Evolutionary conservation across 2,329 filamentous ascomycete genomes (phyloP), one percentile per base, ranked within the genome.

Genomic region (Eurotiales sp.): DNA sequence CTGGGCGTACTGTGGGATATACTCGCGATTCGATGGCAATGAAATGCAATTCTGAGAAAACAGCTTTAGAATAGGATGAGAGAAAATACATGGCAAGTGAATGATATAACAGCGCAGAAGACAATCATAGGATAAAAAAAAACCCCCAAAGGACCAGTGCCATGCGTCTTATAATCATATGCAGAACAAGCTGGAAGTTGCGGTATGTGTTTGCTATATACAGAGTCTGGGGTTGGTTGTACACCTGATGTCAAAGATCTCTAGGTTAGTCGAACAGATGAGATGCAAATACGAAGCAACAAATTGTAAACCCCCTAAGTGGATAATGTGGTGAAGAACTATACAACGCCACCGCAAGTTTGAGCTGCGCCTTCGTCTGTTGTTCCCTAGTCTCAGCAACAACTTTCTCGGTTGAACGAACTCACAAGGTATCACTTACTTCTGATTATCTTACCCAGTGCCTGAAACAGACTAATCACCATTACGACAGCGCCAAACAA

Each of bases 401-500:
- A 47, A 7, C 27, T n/a, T 27, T 17, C 4, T 46, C 1, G 23
- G 3, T 12, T 21, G 15, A 1, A 23, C 14, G 8, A 27, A 19
- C 29, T 32, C 12, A 37, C 17, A n/a, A 61, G 4, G 21, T 19
- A 27, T 32, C 17, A 17, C 69, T 51, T 66, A 74, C 72, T 69
- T 42, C 56, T 64, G 23, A 76, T 71, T 49, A 92, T 84, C 72
- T 92, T 90, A 12, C 75, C 73, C 50, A 87, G 72, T 1, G 87
- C 85, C 72, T 90, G 84, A 41, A 90, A 64, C 56, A 95, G 71
- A 64, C 86, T 91, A 40, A 95, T 91, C 11, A 76, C 77, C 86
- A 96, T 90, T 51, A 96, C 91, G 3, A 78, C 72, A 49, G 80
- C 76, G 4, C 91, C 92, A 76, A 96, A 96, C 11, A 71, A 82